A percentile compares a stretch with the other conserved stretches of the same genome.
These are phyloP conservation scores for Megacollybia platyphylla DNA, from an alignment of 1,284 basidiomycete genomes.

Conservation along the genomic window DNA sequence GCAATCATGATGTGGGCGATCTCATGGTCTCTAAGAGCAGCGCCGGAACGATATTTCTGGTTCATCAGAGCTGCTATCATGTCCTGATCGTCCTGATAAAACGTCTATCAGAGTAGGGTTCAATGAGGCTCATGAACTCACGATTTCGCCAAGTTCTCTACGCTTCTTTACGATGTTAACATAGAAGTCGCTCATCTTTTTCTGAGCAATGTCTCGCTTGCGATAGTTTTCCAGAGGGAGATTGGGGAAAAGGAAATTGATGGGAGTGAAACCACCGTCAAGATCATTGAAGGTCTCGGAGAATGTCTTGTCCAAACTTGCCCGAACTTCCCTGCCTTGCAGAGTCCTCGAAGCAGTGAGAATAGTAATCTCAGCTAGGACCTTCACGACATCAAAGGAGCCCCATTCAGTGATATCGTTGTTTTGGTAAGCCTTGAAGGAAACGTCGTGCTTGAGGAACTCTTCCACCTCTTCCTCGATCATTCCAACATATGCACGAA, in stretches of 20 bases:
- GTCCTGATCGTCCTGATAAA: conserved; percentile 51
- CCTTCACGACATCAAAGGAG: conserved; percentile 59
- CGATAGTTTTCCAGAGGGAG: conserved; percentile 83
- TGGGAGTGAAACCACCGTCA: conserved; percentile 83
- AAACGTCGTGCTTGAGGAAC: conserved; percentile 50
- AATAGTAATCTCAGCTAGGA: conserved; percentile 85
- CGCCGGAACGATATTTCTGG: conserved; percentile 81
- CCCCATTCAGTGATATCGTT: conserved; percentile 58
- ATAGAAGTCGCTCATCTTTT: conserved; percentile 92
- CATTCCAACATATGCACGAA: conserved; percentile 83
- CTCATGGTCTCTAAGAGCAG: conserved; percentile 72
- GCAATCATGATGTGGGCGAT: conserved; percentile 96
- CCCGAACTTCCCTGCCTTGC: conserved; percentile 84
- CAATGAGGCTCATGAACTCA: conserved; percentile 12
- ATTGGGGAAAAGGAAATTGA: conserved; percentile 93
- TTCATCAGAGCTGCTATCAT: conserved; percentile 86
- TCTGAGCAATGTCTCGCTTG: conserved; percentile 74
- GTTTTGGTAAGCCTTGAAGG: conserved; percentile 49
- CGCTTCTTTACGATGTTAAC: conserved; percentile 78
- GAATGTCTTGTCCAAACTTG: conserved; percentile 70
- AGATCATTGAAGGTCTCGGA: conserved; percentile 82
- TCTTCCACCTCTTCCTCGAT: conserved; percentile 75
- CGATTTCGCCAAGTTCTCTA: conserved; percentile 34
- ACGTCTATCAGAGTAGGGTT: background rate
- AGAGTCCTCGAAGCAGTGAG: conserved; percentile 86